Conservation (phyloP, 2,329 filamentous ascomycete genomes). For the Xylaria sp. region DNA sequence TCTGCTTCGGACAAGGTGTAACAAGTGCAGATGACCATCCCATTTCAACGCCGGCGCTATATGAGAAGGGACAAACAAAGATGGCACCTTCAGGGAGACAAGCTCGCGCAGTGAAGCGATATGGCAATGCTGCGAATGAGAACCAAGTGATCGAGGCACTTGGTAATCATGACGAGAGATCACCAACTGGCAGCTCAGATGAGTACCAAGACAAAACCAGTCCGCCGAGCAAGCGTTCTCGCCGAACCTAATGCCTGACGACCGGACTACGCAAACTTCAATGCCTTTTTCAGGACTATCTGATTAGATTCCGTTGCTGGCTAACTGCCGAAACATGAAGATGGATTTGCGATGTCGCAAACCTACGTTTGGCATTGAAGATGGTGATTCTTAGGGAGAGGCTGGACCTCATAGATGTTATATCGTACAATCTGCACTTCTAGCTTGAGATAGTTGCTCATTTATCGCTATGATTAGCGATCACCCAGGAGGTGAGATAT, state of each 20-base stretch:
- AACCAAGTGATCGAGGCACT: not conserved
- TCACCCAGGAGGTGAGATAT: not conserved
- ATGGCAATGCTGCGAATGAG: not conserved
- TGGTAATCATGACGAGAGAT: not conserved
- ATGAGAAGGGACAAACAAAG: not conserved
- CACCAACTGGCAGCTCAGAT: not conserved
- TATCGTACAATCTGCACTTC: no score
- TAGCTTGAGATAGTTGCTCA: not conserved
- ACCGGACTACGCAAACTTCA: not conserved
- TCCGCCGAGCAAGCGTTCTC: no score
- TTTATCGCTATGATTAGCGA: not conserved
- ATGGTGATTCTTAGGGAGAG: not conserved
- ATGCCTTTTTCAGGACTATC: not conserved
- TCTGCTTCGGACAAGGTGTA: slow-evolving; percentile 21
- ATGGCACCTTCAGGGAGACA: slow-evolving; percentile 4
- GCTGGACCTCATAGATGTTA: not conserved
- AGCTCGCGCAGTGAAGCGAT: not conserved
- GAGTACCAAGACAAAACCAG: not conserved
- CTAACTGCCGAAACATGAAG: not conserved
- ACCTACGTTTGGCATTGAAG: no score
- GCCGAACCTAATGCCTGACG: not conserved
- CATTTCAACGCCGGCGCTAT: no score
- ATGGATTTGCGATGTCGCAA: not conserved
- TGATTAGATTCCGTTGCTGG: not conserved
- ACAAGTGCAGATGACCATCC: not conserved